Conservation (phyloP, 371 early-diverging fungal genomes). For the Syncephalastrum sp. region DNA sequence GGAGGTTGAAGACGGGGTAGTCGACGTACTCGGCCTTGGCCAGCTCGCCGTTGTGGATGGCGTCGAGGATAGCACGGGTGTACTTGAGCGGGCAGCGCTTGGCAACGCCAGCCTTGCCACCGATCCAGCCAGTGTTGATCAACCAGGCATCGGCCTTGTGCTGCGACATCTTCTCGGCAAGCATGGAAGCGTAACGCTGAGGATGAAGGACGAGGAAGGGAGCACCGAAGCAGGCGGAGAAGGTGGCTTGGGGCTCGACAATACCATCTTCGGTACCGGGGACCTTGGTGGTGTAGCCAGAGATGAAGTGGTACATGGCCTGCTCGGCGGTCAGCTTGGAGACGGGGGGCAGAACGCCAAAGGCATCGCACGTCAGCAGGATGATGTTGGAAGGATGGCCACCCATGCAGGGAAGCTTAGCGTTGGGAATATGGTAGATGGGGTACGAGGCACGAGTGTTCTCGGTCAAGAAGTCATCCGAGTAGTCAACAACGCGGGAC, state of each 20-base stretch:
- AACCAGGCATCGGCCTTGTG: conserved; percentile 91
- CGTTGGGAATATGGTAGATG: conserved; percentile 93
- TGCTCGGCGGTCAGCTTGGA: conserved; percentile 85
- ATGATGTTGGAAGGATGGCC: conserved; percentile 94
- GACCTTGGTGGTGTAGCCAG: conserved; percentile 87
- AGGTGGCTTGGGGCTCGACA: conserved; percentile 87
- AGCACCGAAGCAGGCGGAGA: conserved; percentile 93
- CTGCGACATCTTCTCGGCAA: conserved; percentile 87
- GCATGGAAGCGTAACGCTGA: conserved; percentile 92
- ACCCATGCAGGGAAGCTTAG: conserved; percentile 90
- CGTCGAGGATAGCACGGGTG: conserved; percentile 94
- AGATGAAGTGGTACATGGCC: conserved; percentile 97
- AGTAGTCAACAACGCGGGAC: conserved; percentile 85
- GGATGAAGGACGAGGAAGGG: conserved; percentile 97
- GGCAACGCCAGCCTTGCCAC: conserved; percentile 86
- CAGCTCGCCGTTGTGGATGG: conserved; percentile 92
- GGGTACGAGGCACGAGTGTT: conserved; percentile 97
- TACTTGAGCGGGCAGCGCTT: conserved; percentile 91
- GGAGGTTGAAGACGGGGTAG: conserved; percentile 84
- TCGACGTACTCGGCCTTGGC: conserved; percentile 76
- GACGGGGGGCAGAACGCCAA: conserved; percentile 94
- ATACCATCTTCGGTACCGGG: conserved; percentile 96
- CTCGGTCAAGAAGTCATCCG: conserved; percentile 78
- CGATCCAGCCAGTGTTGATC: conserved; percentile 97
- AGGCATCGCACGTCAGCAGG: conserved; percentile 94